A percentile compares a stretch with the other conserved stretches of the same genome.
phyloP scores from a whole-genome alignment of 2,329 filamentous ascomycete species.

The Trichoderma sp. region DNA sequence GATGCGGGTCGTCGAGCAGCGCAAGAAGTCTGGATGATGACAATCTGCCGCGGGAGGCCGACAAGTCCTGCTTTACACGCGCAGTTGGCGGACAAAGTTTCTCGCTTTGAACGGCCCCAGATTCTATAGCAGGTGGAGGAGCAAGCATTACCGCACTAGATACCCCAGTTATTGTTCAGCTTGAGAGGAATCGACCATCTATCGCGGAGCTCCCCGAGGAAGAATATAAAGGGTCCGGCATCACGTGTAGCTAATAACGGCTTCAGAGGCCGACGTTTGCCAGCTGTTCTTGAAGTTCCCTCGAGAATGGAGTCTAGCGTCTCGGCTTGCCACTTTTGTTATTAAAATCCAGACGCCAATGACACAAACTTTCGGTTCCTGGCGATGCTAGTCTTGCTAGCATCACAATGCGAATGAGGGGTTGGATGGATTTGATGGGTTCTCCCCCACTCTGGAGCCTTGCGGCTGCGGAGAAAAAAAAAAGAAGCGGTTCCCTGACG shows the following conservation, averaged over 20 bases:
- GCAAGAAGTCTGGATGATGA: conserved; percentile 39
- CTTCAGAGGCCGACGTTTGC: conserved; percentile 3
- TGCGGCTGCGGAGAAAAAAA: conserved; percentile 20
- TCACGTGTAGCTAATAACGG: not conserved
- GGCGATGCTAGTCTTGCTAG: conserved; percentile 17
- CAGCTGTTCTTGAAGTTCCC: not conserved
- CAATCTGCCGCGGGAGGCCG: conserved; percentile 13
- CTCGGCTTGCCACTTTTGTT: not conserved
- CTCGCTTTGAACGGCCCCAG: not conserved
- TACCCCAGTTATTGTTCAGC: conserved; percentile 13
- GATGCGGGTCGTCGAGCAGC: conserved; percentile 71
- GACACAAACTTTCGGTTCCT: conserved; percentile 25
- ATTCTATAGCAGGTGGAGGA: not conserved
- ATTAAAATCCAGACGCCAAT: conserved; percentile 21
- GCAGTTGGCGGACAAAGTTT: not conserved
- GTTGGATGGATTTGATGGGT: not conserved
- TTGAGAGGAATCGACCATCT: not conserved
- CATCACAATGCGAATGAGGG: conserved; percentile 11
- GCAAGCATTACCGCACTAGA: conserved; percentile 7
- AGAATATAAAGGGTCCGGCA: not conserved
- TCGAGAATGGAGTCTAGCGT: not conserved
- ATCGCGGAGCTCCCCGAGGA: conserved; percentile 19
- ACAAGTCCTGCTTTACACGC: not conserved
- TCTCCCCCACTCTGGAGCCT: conserved; percentile 13
- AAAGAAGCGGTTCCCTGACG: conserved; percentile 10